phyloP scores from a whole-genome alignment of 352 stramenopile species.

The Sclerospora graminicola region DNA sequence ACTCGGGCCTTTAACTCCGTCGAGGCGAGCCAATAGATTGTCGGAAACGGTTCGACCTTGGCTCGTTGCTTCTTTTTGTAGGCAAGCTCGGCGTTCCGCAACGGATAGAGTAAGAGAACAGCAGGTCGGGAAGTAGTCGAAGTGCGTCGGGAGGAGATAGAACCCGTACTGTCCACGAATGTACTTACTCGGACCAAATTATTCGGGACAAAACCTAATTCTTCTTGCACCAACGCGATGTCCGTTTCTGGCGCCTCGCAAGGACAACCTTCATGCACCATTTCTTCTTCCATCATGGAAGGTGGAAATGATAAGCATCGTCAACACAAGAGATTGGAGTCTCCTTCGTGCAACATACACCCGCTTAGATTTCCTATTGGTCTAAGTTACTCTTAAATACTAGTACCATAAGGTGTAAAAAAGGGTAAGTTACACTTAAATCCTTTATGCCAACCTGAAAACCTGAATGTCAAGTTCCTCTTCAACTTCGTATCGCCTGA shows the following conservation, averaged over 20 bases:
- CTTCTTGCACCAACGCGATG: constrained; percentile 23
- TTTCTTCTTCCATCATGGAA: too few relatives aligned
- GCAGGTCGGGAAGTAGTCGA: constrained; percentile 9
- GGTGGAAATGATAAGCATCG: too few relatives aligned
- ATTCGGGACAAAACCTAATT: constrained; percentile 42
- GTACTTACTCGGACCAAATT: constrained; percentile 40
- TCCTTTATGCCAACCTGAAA: too few relatives aligned
- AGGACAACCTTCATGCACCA: constrained; percentile 28
- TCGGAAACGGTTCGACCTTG: constrained; percentile 52
- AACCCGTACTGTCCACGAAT: constrained; percentile 15
- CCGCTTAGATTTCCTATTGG: too few relatives aligned
- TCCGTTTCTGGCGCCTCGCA: constrained; percentile 25
- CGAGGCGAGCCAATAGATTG: constrained; percentile 52
- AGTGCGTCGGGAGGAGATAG: constrained; percentile 2
- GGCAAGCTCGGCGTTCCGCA: constrained; percentile 38
- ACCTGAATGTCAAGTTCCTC: too few relatives aligned
- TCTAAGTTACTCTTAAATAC: too few relatives aligned
- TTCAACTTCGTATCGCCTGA: too few relatives aligned
- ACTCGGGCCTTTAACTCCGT: constrained; percentile 37
- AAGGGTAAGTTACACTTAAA: too few relatives aligned
- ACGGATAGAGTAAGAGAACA: constrained; percentile 44
- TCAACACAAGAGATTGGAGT: too few relatives aligned
- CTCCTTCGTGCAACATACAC: too few relatives aligned
- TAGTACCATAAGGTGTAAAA: too few relatives aligned
- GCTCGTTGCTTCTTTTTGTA: constrained; percentile 55